Base-by-base conservation (phyloP, 2,329 filamentous ascomycete species). In the Cadophora sp. region DNA sequence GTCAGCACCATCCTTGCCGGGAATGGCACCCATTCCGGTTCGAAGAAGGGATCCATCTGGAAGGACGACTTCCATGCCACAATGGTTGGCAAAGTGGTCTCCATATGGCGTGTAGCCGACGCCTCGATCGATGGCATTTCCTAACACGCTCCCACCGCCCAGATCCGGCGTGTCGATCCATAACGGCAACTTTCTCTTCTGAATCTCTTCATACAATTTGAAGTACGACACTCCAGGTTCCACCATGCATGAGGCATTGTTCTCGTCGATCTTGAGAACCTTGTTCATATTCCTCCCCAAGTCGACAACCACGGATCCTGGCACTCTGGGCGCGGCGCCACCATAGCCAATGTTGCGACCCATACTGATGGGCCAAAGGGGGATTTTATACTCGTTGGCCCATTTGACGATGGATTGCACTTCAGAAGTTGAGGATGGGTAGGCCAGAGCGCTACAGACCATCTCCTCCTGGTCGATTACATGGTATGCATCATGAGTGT, bases 161-260 rank as follows among this genome's bases (percentile, higher is more conserved):
- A 70, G 78, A 78, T 78, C 48, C 75, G 80, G 16, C 19, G 79
- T 79, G 51, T 64, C 62, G 26, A 64, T 64, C 62, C 62, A 64
- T 16, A 64, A 34, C 2, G 50, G 62, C 31, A 64, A 26, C 8
- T 50, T 37, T 37, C 48, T 55, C 50, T 64, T 64, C 68, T 80
- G 76, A 16, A 86, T 76, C 60, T 83, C 80, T 34, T 86, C 80
- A 68, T 87, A 81, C 8, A 88, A 77, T 24, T 81, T 81, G 64
- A 82, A 82, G 72, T 83, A 87, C 0, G 84, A 83, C 0, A 87
- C 85, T 0, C 86, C 86, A 0, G 85, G 86, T 71, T 87, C 85
- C 3, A 88, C 80, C 1, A 87, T 76, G 65, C 80, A 83, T 60
- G 81, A 85, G 27, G 82, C 83, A 55, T 81, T 82, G 12, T 84